Base-by-base conservation (phyloP, 768 basidiomycete genomes). In the Psilocybe subaeruginosa region DNA sequence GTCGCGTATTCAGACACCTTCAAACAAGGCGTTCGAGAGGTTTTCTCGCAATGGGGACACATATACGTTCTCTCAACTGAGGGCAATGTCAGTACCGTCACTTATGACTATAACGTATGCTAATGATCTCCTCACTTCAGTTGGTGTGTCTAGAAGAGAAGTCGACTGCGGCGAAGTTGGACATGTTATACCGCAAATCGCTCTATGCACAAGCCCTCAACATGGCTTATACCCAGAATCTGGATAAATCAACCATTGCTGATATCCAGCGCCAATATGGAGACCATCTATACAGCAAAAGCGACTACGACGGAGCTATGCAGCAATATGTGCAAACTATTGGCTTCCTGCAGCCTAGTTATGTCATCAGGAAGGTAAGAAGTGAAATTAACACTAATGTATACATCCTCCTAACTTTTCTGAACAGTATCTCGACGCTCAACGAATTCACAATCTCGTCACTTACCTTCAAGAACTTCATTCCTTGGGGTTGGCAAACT, bases 401-500 rank as follows among this genome's bases (percentile, higher is more conserved):
- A n/a, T 37, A 43, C 45, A 47, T 39, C 11, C 19, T 41, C 7
- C 27, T 58, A 23, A 51, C 35, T 5, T 31, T 51, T 52, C 54
- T 23, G 12, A 59, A 31, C 59, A 98, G 96, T 99, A 95, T 76
- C 86, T 99, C 39, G 97, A 97, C 65, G 95, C 97, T 0, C 97
- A 99, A 70, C 82, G 96, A 2, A 97, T 98, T 58, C 91, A 95
- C 64, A 95, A 96, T 71, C 89, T 99, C 55, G 95, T 93, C 31
- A 92, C 92, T 1, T 99, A 98, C 73, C 83, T 99, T 0, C 96
- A 99, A 82, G 96, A 97, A 72, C 80, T 99, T 0, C 97, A 99
- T 70, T 82, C 92, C 1, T 81, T 89, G 0, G 91, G 92, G 0
- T 86, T 97, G 5, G 97, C 97, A 30, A 99, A 97, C 68, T 87